Base-by-base conservation (phyloP, 2,329 filamentous ascomycete species). In the Phaeoacremonium minimum region DNA sequence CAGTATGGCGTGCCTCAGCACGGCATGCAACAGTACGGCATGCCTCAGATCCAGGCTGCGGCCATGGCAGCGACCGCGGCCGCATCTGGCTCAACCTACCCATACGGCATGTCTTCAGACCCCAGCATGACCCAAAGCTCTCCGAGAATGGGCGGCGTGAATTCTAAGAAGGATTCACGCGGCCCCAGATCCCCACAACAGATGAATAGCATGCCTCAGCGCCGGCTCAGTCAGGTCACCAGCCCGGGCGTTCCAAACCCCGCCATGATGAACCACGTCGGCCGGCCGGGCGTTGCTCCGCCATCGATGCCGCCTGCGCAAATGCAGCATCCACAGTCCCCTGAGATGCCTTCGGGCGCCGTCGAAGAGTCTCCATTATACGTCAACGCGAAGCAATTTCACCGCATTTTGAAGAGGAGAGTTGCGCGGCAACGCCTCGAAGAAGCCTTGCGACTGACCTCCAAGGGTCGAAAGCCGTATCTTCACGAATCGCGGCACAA, bases 311-410 rank as follows among this genome's bases (percentile, higher is more conserved):
- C 74, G 8, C 67, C 77, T 8, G 71, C 76, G 7, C 83, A 84
- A 55, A 82, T 83, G 63, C 80, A 79, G 41, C 77, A 77, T 31
- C 77, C 79, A 4, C 81, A 87, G 44, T 91, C 88, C 1, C 87
- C 88, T 7, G 90, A 96, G 56, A 79, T 93, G 51, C 76, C 85
- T 2, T 69, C 83, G 4, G 72, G 75, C 12, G 75, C 76, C 12
- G 80, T 82, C 4, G 93, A 97, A 58, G 93, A 98, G 56, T 91
- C 91, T 1, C 93, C 93, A 0, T 70, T 98, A 1, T 98, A 98
- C 51, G 93, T 98, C 53, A 98, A 98, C 53, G 93, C 93, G 5
- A 98, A 98, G 61, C 93, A 98, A 55, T 98, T 98, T 50, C 93
- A 98, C 58, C 85, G 93, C 17, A 98, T 98, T 33, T 66, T 98